A percentile compares a stretch with the other conserved stretches of the same genome.
These are phyloP conservation scores for Dacryopinax spathularia DNA, from an alignment of 768 basidiomycete genomes.

Conservation along the genomic window DNA sequence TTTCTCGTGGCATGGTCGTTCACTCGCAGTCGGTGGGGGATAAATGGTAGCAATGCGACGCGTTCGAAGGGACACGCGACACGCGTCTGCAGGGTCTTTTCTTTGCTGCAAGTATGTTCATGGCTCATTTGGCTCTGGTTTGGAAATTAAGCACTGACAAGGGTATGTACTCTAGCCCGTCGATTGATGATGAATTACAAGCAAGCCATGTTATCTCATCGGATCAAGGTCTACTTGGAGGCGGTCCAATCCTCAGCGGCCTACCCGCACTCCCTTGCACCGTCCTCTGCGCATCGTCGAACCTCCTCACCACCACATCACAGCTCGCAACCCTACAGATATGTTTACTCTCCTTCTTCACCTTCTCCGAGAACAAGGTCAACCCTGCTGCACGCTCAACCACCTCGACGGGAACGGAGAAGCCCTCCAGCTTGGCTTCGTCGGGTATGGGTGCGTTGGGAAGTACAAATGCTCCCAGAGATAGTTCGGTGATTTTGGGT, in stretches of 20 bases:
- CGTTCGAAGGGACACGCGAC: neutral
- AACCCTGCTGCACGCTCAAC: slow-evolving; percentile 86
- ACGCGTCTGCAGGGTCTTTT: neutral
- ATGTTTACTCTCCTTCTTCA: slow-evolving; percentile 63
- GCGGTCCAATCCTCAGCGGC: neutral
- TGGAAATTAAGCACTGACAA: too few species aligned
- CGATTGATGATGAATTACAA: too few species aligned
- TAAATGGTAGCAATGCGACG: neutral
- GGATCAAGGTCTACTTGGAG: too few species aligned
- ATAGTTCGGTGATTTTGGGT: slow-evolving; percentile 57
- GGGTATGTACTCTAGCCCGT: too few species aligned
- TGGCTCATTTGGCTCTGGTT: too few species aligned
- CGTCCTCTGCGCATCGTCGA: slow-evolving; percentile 73
- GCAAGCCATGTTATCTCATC: too few species aligned
- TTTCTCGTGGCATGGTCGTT: slow-evolving; percentile 57
- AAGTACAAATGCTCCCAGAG: slow-evolving; percentile 86
- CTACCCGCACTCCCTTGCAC: neutral
- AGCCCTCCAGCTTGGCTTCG: slow-evolving; percentile 60
- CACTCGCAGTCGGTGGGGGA: neutral
- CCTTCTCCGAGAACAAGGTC: slow-evolving; percentile 64
- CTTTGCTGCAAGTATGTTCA: neutral
- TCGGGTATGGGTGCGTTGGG: slow-evolving; percentile 91
- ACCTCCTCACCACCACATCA: slow-evolving; percentile 70
- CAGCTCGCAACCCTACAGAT: slow-evolving; percentile 85
- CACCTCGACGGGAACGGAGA: slow-evolving; percentile 77